Evolutionary conservation across 352 stramenopile species (phyloP).

Genomic region (Aphanomyces invadans): DNA sequence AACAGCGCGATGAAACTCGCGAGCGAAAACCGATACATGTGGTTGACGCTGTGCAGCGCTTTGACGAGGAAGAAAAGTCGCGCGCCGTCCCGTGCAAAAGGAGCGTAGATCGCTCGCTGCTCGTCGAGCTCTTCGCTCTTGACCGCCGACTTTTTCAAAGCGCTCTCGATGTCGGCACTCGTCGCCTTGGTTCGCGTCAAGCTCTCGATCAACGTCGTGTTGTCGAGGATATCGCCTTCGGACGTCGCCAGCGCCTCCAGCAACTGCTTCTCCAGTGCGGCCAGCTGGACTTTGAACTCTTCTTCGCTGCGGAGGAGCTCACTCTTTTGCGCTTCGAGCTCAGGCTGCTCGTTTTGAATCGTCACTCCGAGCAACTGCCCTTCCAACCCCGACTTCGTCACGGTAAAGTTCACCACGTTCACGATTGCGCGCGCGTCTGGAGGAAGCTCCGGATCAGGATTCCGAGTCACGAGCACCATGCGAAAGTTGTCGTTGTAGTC

Average conservation of each 20-base stretch:
- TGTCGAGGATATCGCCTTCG: conserved; percentile 94
- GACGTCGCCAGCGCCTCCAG: conserved; percentile 89
- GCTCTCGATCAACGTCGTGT: conserved; percentile 90
- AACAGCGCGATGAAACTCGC: conserved; percentile 86
- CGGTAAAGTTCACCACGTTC: conserved; percentile 93
- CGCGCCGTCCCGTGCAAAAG: conserved; percentile 83
- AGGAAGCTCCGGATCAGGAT: conserved; percentile 77
- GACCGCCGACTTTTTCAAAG: conserved; percentile 81
- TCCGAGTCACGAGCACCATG: conserved; percentile 87
- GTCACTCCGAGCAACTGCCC: conserved; percentile 90
- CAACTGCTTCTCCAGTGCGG: conserved; percentile 89
- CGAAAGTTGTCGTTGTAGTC: conserved; percentile 95
- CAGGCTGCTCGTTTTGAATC: conserved; percentile 91
- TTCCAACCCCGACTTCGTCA: conserved; percentile 90
- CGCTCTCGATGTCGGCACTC: conserved; percentile 84
- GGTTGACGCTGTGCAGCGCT: conserved; percentile 81
- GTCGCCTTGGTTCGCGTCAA: conserved; percentile 91
- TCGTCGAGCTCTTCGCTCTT: conserved; percentile 88
- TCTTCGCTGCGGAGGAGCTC: conserved; percentile 89
- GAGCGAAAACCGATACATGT: conserved; percentile 96
- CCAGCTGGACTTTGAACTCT: conserved; percentile 92
- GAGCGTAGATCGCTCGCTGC: conserved; percentile 86
- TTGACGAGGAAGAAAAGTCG: conserved; percentile 93
- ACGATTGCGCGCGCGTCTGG: conserved; percentile 87
- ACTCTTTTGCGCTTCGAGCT: conserved; percentile 90